Conservation (phyloP, 2,329 filamentous ascomycete genomes). For the Elsinoe australis region DNA sequence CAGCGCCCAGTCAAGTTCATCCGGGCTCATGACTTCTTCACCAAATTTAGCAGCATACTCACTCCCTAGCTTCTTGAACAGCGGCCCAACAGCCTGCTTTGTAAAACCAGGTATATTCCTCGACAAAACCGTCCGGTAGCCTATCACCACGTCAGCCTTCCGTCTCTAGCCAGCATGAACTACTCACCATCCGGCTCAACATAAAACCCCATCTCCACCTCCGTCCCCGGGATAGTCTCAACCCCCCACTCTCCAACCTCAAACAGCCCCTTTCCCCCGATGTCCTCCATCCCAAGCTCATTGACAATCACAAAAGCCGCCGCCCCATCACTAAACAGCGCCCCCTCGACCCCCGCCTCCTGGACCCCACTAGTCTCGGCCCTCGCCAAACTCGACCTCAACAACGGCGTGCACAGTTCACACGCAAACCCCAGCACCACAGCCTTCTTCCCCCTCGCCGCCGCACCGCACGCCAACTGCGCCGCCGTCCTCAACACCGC, state of each 20-base stretch:
- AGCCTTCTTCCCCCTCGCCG: constrained; percentile 51
- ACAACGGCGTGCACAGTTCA: constrained; percentile 47
- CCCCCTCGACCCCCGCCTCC: constrained; percentile 57
- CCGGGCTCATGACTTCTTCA: background rate
- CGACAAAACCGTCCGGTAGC: constrained; percentile 13
- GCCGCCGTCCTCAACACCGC: constrained; percentile 41
- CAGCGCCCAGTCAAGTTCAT: constrained; percentile 64
- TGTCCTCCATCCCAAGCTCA: constrained; percentile 40
- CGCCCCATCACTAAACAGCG: constrained; percentile 64
- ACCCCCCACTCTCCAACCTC: constrained; percentile 60
- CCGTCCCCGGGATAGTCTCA: constrained; percentile 53
- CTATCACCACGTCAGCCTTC: constrained; percentile 10
- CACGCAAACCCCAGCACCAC: constrained; percentile 58
- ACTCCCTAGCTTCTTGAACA: constrained; percentile 16
- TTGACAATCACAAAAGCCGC: constrained; percentile 60
- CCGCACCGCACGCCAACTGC: constrained; percentile 57
- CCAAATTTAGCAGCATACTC: constrained; percentile 2
- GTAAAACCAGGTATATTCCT: constrained; percentile 25
- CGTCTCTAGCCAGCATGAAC: no score
- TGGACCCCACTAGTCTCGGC: constrained; percentile 48
- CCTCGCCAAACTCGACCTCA: constrained; percentile 51
- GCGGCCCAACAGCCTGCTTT: constrained; percentile 7
- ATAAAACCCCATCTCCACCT: constrained; percentile 57
- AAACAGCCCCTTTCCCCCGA: constrained; percentile 40
- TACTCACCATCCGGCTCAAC: constrained; percentile 51